These are phyloP conservation scores for Bremia lactucae DNA, from an alignment of 352 stramenopile species.

Conservation along the genomic window DNA sequence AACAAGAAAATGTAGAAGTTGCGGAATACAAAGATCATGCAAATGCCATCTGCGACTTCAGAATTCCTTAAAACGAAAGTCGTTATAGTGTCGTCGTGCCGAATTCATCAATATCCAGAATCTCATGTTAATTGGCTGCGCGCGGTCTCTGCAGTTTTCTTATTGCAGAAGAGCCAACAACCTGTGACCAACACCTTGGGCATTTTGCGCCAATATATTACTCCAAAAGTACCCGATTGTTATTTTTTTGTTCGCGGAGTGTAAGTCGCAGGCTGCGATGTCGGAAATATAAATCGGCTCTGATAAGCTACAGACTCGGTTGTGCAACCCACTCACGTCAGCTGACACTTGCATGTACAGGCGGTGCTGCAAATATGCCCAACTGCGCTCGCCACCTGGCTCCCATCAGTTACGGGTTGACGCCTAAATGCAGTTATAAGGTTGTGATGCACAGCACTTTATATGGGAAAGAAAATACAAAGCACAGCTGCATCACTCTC, in stretches of 20 bases:
- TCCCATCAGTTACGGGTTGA: background rate
- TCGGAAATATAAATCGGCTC: background rate
- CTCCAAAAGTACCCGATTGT: slow-evolving; percentile 3
- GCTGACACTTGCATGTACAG: slow-evolving; percentile 4
- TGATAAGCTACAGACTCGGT: background rate
- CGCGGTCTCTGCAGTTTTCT: slow-evolving; percentile 9
- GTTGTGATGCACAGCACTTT: too few relatives aligned
- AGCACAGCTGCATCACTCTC: background rate
- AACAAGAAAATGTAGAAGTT: too few relatives aligned
- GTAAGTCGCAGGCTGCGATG: too few relatives aligned
- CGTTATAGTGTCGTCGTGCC: too few relatives aligned
- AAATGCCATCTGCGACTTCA: too few relatives aligned
- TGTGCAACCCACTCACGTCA: slow-evolving; percentile 1
- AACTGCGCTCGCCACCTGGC: slow-evolving; percentile 1
- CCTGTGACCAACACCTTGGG: slow-evolving; percentile 2
- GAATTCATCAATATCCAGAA: too few relatives aligned
- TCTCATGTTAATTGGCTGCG: too few relatives aligned
- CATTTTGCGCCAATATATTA: too few relatives aligned
- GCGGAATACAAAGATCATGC: too few relatives aligned
- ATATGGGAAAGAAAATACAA: background rate
- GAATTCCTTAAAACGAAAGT: too few relatives aligned
- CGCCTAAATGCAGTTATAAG: too few relatives aligned
- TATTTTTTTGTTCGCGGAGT: slow-evolving; percentile 10
- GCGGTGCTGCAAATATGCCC: background rate
- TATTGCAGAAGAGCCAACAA: slow-evolving; percentile 11